phyloP scores from a whole-genome alignment of 768 basidiomycete species.

The Rhizopogon roseolus region DNA sequence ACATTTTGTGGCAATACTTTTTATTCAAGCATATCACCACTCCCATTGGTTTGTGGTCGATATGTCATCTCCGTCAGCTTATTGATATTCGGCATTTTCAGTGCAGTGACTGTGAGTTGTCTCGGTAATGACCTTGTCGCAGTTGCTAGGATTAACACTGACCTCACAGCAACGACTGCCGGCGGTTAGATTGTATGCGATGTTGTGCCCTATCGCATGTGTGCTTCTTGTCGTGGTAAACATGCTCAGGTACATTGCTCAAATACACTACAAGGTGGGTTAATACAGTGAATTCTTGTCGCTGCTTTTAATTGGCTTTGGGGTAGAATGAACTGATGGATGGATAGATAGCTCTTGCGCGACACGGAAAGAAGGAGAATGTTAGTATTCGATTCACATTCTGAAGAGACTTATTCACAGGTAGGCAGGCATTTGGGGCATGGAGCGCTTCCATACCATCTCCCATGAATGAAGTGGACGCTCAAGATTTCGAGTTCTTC shows the following conservation, averaged over 20 bases:
- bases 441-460: constrained; percentile 40
- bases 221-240: constrained; percentile 47
- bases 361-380: constrained; percentile 25
- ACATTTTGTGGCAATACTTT: constrained; percentile 40
- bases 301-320: background rate
- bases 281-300: constrained; percentile 2
- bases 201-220: constrained; percentile 43
- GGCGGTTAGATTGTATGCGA: constrained; percentile 52
- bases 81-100: constrained; percentile 49
- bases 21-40: constrained; percentile 54
- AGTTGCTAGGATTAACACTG: background rate
- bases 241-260: constrained; percentile 52
- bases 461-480: constrained; percentile 31
- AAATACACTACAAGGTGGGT: constrained; percentile 62
- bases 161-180: constrained; percentile 45
- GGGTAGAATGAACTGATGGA: constrained; percentile 51
- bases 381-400: constrained; percentile 19
- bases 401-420: too few species aligned
- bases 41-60: constrained; percentile 37
- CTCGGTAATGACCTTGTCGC: background rate
- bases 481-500: constrained; percentile 30
- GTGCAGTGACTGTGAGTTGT: constrained; percentile 44
- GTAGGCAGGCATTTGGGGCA: constrained; percentile 40
- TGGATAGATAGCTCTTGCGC: constrained; percentile 43
- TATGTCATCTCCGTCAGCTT: constrained; percentile 48